Evolutionary conservation across 2,329 filamentous ascomycete genomes (phyloP), one percentile per base, ranked within the genome.

Genomic region (Acrodontium crateriforme): DNA sequence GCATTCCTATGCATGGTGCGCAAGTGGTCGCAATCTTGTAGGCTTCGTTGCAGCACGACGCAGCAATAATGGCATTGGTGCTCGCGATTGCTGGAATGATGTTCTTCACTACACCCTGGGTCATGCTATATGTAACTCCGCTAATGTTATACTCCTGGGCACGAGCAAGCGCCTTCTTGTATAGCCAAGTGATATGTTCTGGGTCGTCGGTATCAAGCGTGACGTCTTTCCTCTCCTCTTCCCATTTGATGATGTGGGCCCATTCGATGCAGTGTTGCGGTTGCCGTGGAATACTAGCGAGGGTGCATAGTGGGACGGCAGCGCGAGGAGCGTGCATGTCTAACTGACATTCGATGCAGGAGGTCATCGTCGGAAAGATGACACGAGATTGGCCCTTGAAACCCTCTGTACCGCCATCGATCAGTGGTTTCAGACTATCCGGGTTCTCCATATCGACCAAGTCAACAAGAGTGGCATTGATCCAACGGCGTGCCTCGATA

Each of bases 251-350:
- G 48, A 95, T 78, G 53, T 95, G 87, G 0, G 89, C 91, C 89
- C 89, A 98, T 59, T 98, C 89, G 47, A 98, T 81, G 53, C 89
- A 98, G 59, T 98, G 89, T 53, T 95, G 85, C 1, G 89, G 89
- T 51, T 98, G 89, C 9, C 89, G 79, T 7, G 89, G 89, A 41
- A 98, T 95, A 11, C 83, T 91, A 10, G 89, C 89, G 32, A 98
- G 75, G 3, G 89, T 98, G 55, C 89, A 98, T 16, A 98, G 76
- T 1, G 89, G 89, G 0, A 98, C 87, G 9, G 89, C 84, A n/a
- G 84, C 81, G 29, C 87, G 73, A n/a, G 89, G 91, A 1, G 89
- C 87, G 53, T 95, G 85, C 80, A 98, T 94, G 52, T 95, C 89
- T 16, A 98, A 72, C 50, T 98, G 89, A 50, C 89, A 98, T 61